These are phyloP conservation scores for Xylaria acuta DNA, from an alignment of 495 filamentous ascomycete genomes.

Conservation along the genomic window DNA sequence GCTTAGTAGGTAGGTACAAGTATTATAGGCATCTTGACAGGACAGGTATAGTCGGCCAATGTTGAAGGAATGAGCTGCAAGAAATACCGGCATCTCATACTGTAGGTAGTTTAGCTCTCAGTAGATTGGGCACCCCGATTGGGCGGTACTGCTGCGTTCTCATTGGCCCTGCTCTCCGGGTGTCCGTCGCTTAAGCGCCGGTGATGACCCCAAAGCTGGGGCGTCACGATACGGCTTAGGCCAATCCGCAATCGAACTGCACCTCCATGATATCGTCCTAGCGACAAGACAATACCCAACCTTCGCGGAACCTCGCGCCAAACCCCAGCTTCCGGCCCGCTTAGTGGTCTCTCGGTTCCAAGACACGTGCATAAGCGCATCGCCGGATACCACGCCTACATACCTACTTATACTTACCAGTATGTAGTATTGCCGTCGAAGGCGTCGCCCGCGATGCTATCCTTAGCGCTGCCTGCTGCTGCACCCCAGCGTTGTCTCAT, in stretches of 20 bases:
- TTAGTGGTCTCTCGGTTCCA: conserved; percentile 15
- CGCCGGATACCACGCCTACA: conserved; percentile 15
- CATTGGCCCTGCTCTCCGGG: conserved; percentile 6
- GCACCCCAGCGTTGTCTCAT: not conserved
- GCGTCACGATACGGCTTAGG: not conserved
- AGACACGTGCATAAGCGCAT: conserved; percentile 17
- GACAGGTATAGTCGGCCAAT: not conserved
- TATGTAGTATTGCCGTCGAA: not conserved
- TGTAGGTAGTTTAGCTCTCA: not conserved
- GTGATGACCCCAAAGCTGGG: conserved; percentile 13
- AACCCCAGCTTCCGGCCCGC: conserved; percentile 14
- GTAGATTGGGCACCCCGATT: not conserved
- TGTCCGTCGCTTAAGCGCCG: conserved; percentile 20
- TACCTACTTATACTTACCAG: too few relatives aligned
- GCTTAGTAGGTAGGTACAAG: not conserved
- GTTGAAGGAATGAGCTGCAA: conserved; percentile 7
- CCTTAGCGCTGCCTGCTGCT: not conserved
- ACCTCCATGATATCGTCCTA: not conserved
- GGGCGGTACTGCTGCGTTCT: not conserved
- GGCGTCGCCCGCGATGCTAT: conserved; percentile 12
- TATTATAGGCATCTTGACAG: not conserved
- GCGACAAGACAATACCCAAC: not conserved
- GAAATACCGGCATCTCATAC: conserved; percentile 15
- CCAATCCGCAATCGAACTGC: conserved; percentile 19
- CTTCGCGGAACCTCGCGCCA: conserved; percentile 9